phyloP scores from a whole-genome alignment of 306 rosid genomes.

The Fagus crenata region DNA sequence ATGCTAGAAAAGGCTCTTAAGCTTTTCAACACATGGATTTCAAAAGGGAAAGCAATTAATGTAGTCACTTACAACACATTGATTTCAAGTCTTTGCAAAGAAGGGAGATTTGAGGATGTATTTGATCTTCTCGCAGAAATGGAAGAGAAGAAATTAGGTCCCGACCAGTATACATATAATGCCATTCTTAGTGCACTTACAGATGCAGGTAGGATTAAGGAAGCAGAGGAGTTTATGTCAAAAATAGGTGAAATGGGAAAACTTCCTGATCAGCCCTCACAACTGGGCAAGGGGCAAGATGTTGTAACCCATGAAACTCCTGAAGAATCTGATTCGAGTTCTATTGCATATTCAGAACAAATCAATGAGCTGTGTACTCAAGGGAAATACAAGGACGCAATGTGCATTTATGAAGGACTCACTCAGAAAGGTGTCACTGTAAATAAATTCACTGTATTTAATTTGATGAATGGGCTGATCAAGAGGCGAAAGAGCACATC shows the following conservation, averaged over 20 bases:
- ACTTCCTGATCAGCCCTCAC: conserved; percentile 22
- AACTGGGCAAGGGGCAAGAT: conserved; percentile 32
- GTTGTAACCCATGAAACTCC: conserved; percentile 30
- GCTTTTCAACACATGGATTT: conserved; percentile 66
- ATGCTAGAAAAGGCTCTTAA: conserved; percentile 77
- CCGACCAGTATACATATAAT: conserved; percentile 63
- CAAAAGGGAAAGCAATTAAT: conserved; percentile 59
- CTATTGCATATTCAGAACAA: conserved; percentile 50
- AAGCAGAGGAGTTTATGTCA: conserved; percentile 55
- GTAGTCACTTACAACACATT: conserved; percentile 79
- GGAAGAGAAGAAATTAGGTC: conserved; percentile 58
- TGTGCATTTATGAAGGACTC: conserved; percentile 56
- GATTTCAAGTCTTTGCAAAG: conserved; percentile 76
- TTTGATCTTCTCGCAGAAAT: conserved; percentile 62
- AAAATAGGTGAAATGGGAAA: conserved; percentile 55
- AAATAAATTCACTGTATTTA: conserved; percentile 49
- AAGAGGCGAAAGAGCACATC: conserved; percentile 71
- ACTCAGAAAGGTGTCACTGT: conserved; percentile 56
- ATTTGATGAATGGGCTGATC: conserved; percentile 77
- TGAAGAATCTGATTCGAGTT: conserved; percentile 44
- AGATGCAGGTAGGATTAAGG: conserved; percentile 55
- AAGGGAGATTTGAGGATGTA: conserved; percentile 62
- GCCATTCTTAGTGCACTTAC: conserved; percentile 55
- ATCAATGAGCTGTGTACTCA: conserved; percentile 60
- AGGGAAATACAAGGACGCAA: conserved; percentile 80